These are phyloP conservation scores for Triticum aestivum DNA, from an alignment of 176 grass and related monocot species.

Conservation along the genomic window IWGSC_CS_RefSeq_v2.1 NC_057794.1:44006849-44007348, in stretches of 20 bases:
- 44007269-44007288: neutral
- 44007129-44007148: no score
- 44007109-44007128: neutral
- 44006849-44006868: slow-evolving; percentile 7
- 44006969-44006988: neutral
- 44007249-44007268: neutral
- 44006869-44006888: slow-evolving; percentile 29
- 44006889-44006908: neutral
- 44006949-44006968: neutral
- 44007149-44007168: neutral
- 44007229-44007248: neutral
- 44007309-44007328: neutral
- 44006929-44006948: neutral
- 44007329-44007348: neutral
- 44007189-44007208: no score
- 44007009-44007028: neutral
- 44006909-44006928: neutral
- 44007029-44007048: neutral
- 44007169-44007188: no score
- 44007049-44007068: slow-evolving; percentile 19
- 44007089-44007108: neutral
- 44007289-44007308: neutral
- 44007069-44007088: neutral
- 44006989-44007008: neutral
- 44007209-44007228: neutral